Evolutionary conservation across 1,284 basidiomycete genomes (phyloP).

Genomic region (Ceratobasidium sp.): DNA sequence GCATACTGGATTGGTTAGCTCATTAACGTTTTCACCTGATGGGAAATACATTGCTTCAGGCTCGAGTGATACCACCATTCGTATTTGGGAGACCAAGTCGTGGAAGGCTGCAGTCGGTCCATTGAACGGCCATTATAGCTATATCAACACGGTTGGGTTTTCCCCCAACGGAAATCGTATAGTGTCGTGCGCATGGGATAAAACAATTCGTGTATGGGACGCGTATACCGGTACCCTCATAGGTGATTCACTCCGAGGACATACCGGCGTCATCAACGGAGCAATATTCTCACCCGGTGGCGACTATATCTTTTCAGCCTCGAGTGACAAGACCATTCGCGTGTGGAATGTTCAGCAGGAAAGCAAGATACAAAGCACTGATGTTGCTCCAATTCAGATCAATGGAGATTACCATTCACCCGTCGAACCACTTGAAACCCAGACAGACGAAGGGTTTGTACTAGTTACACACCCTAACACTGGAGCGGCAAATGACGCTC

Average conservation of each 20-base stretch:
- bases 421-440: too few relatives aligned
- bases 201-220: neutral
- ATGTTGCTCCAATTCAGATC: too few relatives aligned
- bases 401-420: too few relatives aligned
- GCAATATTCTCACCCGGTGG: neutral
- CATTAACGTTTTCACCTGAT: conserved; percentile 27
- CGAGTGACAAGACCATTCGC: neutral
- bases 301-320: neutral
- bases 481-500: too few relatives aligned
- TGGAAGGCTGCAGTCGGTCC: neutral
- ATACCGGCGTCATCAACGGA: neutral
- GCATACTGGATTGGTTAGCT: neutral
- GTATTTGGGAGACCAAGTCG: neutral
- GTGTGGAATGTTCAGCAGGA: neutral
- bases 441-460: too few relatives aligned
- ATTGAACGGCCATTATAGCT: conserved; percentile 50
- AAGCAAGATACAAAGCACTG: too few relatives aligned
- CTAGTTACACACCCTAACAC: too few relatives aligned
- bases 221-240: neutral
- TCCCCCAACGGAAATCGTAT: conserved; percentile 25
- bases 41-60: conserved; percentile 8
- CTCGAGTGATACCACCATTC: neutral
- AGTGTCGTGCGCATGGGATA: conserved; percentile 14
- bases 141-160: neutral
- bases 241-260: neutral